phyloP scores from a whole-genome alignment of 345 rosid genomes.

The Rhodomyrtus tomentosa region DNA sequence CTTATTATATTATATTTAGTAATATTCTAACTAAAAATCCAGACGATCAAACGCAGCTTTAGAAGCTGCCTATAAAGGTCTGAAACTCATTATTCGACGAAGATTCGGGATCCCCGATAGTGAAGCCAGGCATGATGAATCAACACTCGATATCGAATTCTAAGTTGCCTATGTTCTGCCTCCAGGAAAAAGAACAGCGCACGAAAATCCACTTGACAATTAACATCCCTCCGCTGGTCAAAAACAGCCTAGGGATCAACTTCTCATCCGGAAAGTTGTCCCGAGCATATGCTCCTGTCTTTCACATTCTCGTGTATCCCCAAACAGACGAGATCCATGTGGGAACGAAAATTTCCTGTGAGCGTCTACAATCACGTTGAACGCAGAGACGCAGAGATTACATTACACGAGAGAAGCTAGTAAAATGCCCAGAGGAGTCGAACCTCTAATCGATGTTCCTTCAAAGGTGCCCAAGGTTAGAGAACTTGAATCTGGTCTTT shows the following conservation, averaged over 20 bases:
- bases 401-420: background rate
- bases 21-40: too few relatives aligned
- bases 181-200: background rate
- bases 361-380: background rate
- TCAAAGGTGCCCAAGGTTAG: background rate
- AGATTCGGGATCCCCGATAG: background rate
- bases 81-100: background rate
- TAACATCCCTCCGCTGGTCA: background rate
- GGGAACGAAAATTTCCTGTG: background rate
- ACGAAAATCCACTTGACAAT: background rate
- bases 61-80: background rate
- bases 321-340: background rate
- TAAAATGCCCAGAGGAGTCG: background rate
- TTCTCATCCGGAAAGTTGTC: background rate
- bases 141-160: background rate
- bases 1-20: too few relatives aligned
- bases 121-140: background rate
- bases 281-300: background rate
- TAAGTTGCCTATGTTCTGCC: background rate
- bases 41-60: too few relatives aligned
- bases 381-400: background rate
- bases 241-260: background rate
- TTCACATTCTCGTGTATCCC: background rate
- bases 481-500: too few relatives aligned
- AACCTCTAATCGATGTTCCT: background rate